Percentiles rank a stretch among this genome's conserved stretches.
Conservation (phyloP, 1,139 yeast species). For the Geotrichum restrictum region DNA sequence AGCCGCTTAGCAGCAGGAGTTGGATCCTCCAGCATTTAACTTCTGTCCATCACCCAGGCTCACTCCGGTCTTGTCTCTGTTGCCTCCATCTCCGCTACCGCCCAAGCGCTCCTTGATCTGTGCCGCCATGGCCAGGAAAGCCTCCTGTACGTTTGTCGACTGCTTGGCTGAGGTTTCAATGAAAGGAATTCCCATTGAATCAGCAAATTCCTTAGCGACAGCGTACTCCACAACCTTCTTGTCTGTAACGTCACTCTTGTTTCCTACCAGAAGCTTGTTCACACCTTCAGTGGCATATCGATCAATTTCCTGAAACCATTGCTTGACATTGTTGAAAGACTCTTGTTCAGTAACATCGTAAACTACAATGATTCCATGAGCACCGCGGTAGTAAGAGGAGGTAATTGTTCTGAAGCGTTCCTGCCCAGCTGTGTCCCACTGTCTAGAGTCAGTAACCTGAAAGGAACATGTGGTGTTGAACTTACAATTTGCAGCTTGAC, state of each 20-base stretch:
- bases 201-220: constrained; percentile 97
- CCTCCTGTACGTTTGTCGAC: constrained; percentile 96
- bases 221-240: constrained; percentile 95
- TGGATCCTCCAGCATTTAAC: constrained; percentile 60
- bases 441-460: not conserved
- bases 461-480: not conserved
- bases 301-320: constrained; percentile 98
- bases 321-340: constrained; percentile 93
- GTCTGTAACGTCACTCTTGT: constrained; percentile 91
- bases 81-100: constrained; percentile 50
- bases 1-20: constrained; percentile 66
- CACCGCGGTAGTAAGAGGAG: constrained; percentile 96
- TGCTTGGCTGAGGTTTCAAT: constrained; percentile 95
- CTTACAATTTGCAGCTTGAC: constrained; percentile 80
- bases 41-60: constrained; percentile 80
- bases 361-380: constrained; percentile 96
- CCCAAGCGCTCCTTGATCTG: constrained; percentile 97
- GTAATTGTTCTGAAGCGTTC: constrained; percentile 97
- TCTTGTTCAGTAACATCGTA: constrained; percentile 98
- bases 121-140: constrained; percentile 97
- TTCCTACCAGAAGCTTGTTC: constrained; percentile 91
- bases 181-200: constrained; percentile 90
- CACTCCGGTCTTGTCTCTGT: constrained; percentile 65
- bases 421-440: constrained; percentile 99
- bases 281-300: constrained; percentile 98